phyloP scores from a whole-genome alignment of 225 moss, liverwort and hornwort genomes.

The Lunularia cruciata region DNA sequence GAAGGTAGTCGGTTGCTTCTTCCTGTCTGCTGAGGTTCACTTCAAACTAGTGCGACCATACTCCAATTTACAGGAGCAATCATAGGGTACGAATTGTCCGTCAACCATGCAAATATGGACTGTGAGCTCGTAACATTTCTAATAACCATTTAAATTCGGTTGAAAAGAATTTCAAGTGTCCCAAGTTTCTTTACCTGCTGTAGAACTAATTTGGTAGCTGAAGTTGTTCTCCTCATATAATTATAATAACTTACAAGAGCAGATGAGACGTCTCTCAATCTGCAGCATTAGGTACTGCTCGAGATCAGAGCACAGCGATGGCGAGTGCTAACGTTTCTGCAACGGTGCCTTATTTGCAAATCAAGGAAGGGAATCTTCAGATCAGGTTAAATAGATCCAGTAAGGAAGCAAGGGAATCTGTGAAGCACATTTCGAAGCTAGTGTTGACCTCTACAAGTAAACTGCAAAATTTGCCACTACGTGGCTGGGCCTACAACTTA shows the following conservation, averaged over 20 bases:
- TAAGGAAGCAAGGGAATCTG: not conserved
- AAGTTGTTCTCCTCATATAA: not conserved
- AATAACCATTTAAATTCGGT: not conserved
- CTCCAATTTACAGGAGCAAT: not conserved
- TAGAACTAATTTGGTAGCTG: not conserved
- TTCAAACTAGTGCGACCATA: not conserved
- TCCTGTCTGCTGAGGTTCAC: no score
- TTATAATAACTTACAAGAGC: not conserved
- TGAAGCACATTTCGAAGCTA: not conserved
- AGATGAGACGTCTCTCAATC: not conserved
- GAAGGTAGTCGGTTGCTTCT: no score
- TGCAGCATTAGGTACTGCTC: not conserved
- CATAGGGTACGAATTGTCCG: conserved; percentile 3
- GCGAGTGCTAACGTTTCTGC: not conserved
- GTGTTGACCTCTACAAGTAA: conserved; percentile 11
- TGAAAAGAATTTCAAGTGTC: not conserved
- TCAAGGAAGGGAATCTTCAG: not conserved
- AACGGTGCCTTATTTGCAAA: not conserved
- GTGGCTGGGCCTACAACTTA: conserved; percentile 12
- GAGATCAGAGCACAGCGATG: not conserved
- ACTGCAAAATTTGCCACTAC: conserved; percentile 17
- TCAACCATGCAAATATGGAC: not conserved
- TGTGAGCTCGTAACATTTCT: not conserved
- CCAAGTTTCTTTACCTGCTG: not conserved
- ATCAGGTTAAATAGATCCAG: not conserved